Base-by-base conservation (phyloP, 2,329 filamentous ascomycete species). In the Sordariomycetes sp. region DNA sequence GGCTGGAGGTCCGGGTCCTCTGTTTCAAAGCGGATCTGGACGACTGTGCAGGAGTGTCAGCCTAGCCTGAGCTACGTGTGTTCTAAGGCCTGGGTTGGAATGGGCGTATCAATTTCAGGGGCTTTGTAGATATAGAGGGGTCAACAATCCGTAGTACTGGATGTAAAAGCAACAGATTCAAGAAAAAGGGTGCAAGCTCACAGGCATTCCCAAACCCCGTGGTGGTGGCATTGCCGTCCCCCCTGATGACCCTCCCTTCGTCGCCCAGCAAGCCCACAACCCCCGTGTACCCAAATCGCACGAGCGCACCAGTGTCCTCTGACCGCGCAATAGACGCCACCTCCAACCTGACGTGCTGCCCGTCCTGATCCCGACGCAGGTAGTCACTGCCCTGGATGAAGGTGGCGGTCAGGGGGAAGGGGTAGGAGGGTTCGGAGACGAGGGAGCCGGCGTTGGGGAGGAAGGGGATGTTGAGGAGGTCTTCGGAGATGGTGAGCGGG, bases 361-460 rank as follows among this genome's bases (percentile, higher is more conserved):
- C 58, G 32, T 52, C 47, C 3, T 57, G 51, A 38, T 64, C 61
- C 33, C 50, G 50, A 18, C 55, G 58, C 33, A 64, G 46, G 44
- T 54, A 62, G 43, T 64, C 61, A 31, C 52, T 51, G 16, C 58
- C 61, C 32, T 61, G 56, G 32, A 55, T 36, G 36, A 63, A 58
- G 18, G 46, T 47, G 21, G 59, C 59, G 33, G 59, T 47, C 30
- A 64, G 38, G 18, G 47, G 36, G 32, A 57, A 49, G 6, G 51
- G 48, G 41, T 62, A 63, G 35, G 36, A 33, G 4, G 53, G 48
- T 28, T 59, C 55, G 17, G 61, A 63, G 26, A 47, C 39, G 28
- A 64, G 44, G 36, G 43, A 53, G 31, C 54, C 53, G 10, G 48
- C 40, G 28, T 45, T 38, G 14, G 47, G 39, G 27, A 54, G 20